These are phyloP conservation scores for Penicillium digitatum DNA, from an alignment of 2,329 filamentous ascomycete species.

Conservation along the genomic window DNA sequence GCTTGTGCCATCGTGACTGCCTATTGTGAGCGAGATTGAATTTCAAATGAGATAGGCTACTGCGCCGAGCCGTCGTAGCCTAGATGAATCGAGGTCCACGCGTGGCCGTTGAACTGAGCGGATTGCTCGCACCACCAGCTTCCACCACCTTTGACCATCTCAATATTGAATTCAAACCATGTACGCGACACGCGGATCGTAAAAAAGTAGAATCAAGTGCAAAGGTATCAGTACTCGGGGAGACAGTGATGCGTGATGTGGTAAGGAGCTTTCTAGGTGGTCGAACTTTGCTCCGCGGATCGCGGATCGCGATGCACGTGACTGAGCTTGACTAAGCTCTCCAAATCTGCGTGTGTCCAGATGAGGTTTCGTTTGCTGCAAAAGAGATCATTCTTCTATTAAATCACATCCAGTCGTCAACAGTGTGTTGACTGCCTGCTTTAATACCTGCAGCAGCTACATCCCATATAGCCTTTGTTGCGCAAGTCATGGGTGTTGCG, in stretches of 20 bases:
- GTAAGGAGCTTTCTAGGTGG: slow-evolving; percentile 21
- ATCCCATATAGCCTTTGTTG: not conserved
- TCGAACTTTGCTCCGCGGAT: slow-evolving; percentile 25
- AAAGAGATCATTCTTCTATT: not conserved
- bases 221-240: slow-evolving; percentile 3
- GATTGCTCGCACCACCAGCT: slow-evolving; percentile 37
- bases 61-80: slow-evolving; percentile 22
- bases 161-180: slow-evolving; percentile 27
- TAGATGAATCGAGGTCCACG: slow-evolving; percentile 27
- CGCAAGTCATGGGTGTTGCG: slow-evolving; percentile 9
- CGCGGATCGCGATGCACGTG: slow-evolving; percentile 22
- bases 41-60: slow-evolving; percentile 18
- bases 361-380: not conserved
- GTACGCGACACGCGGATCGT: slow-evolving; percentile 7
- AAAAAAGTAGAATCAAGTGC: not conserved
- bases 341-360: not conserved
- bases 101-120: slow-evolving; percentile 35
- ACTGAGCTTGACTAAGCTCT: slow-evolving; percentile 12
- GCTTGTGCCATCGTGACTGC: slow-evolving; percentile 56
- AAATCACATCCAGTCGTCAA: not conserved
- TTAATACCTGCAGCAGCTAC: not conserved
- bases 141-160: slow-evolving; percentile 39
- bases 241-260: slow-evolving; percentile 12
- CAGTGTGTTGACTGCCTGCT: not conserved
- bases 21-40: slow-evolving; percentile 8